Percentiles rank a stretch among this genome's conserved stretches.
These are phyloP conservation scores for Friedmanniomyces endolithicus DNA, from an alignment of 495 filamentous ascomycete species.

Conservation along the genomic window DNA sequence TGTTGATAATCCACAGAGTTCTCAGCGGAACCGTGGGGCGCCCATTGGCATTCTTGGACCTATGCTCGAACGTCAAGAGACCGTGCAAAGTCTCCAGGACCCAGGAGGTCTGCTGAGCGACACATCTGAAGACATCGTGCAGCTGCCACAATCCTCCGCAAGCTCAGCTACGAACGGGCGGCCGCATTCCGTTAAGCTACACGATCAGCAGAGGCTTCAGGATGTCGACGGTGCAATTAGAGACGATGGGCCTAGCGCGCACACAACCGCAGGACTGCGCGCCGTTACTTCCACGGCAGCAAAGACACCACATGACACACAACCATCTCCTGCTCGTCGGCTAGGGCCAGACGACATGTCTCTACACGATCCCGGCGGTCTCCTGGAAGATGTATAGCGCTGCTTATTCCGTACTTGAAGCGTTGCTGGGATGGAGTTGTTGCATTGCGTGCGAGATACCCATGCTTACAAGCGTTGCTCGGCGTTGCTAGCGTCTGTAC, in stretches of 20 bases:
- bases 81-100: constrained; percentile 19
- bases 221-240: neutral
- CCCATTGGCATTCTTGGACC: constrained; percentile 18
- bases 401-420: neutral
- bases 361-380: constrained; percentile 4
- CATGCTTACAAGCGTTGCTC: neutral
- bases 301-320: too few relatives aligned
- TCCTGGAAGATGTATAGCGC: neutral
- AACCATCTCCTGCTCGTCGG: neutral
- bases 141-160: too few relatives aligned
- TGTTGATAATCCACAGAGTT: constrained; percentile 16
- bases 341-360: neutral
- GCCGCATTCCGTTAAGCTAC: neutral
- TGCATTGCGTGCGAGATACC: neutral
- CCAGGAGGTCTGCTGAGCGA: neutral
- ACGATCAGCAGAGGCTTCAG: too few relatives aligned
- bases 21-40: constrained; percentile 4
- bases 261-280: neutral
- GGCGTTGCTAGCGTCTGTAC: too few relatives aligned
- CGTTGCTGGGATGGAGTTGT: neutral
- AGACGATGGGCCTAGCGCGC: neutral
- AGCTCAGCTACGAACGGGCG: neutral
- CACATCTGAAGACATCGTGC: neutral
- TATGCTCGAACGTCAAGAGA: constrained; percentile 14
- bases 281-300: neutral